phyloP scores from a whole-genome alignment of 192 early-diverging fungal species.

The Podila horticola region DNA sequence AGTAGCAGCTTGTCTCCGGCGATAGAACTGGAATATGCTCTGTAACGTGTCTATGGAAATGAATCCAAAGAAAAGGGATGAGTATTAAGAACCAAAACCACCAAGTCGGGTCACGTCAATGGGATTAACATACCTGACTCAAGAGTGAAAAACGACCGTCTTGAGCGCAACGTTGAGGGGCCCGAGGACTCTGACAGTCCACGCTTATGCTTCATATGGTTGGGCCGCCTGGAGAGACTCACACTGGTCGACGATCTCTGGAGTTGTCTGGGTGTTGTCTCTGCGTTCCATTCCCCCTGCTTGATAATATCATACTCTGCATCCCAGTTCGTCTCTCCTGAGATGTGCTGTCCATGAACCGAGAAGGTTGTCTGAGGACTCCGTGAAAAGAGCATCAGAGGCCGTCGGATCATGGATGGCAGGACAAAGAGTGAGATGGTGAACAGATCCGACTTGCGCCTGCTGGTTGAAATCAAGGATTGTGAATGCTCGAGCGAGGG shows the following conservation, averaged over 20 bases:
- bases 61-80: too few relatives aligned
- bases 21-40: conserved; percentile 26
- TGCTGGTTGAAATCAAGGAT: too few relatives aligned
- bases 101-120: too few relatives aligned
- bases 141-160: not conserved
- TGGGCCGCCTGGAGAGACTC: not conserved
- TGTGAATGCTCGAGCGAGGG: too few relatives aligned
- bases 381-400: too few relatives aligned
- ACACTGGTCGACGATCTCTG: not conserved
- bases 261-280: not conserved
- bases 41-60: not conserved
- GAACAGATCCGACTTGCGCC: too few relatives aligned
- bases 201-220: not conserved
- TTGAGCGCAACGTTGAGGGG: not conserved
- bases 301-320: not conserved
- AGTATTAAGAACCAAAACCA: too few relatives aligned
- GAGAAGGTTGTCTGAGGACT: too few relatives aligned
- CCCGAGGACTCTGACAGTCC: not conserved
- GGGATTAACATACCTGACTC: not conserved
- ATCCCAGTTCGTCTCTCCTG: not conserved
- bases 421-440: too few relatives aligned
- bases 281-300: not conserved
- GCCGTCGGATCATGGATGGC: too few relatives aligned
- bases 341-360: too few relatives aligned
- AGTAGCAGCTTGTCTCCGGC: conserved; percentile 1